A percentile compares a stretch with the other conserved stretches of the same genome.
Conservation (phyloP, 257 asterid species). For the Solanum dulcamara region DNA sequence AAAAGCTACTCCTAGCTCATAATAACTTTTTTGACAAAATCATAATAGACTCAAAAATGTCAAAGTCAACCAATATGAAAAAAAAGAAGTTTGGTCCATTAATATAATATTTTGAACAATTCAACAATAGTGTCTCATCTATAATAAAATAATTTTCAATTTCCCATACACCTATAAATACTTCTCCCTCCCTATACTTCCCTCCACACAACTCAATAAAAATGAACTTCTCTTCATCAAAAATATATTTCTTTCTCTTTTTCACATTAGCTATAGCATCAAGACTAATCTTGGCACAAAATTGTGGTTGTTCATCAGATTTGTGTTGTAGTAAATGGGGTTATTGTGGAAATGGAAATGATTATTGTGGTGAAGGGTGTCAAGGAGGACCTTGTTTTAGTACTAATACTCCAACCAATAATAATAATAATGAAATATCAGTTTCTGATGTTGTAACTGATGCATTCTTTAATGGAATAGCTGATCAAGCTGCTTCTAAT, state of each 20-base stretch:
- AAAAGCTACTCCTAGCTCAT: not conserved
- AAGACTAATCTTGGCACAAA: not conserved
- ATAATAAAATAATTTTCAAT: not conserved
- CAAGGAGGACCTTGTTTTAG: constrained; percentile 19
- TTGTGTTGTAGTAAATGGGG: constrained; percentile 33
- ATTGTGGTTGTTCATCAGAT: constrained; percentile 7
- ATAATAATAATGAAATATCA: not conserved
- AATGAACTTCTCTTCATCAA: not conserved
- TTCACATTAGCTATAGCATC: not conserved
- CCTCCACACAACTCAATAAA: not conserved
- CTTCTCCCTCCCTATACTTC: not conserved
- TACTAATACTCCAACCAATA: not conserved
- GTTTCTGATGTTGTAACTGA: constrained; percentile 11
- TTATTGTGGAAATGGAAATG: constrained; percentile 24
- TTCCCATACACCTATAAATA: not conserved
- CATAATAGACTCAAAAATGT: not conserved
- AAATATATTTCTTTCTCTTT: not conserved
- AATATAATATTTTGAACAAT: not conserved
- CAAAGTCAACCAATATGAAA: not conserved
- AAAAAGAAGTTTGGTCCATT: not conserved
- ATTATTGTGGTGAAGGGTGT: constrained; percentile 41
- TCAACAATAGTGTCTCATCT: not conserved
- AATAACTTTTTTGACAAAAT: not conserved
- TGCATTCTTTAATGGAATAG: constrained; percentile 22
- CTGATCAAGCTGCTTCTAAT: constrained; percentile 13